phyloP scores from a whole-genome alignment of 2,329 filamentous ascomycete species.

The Neoarthrinium moseri region DNA sequence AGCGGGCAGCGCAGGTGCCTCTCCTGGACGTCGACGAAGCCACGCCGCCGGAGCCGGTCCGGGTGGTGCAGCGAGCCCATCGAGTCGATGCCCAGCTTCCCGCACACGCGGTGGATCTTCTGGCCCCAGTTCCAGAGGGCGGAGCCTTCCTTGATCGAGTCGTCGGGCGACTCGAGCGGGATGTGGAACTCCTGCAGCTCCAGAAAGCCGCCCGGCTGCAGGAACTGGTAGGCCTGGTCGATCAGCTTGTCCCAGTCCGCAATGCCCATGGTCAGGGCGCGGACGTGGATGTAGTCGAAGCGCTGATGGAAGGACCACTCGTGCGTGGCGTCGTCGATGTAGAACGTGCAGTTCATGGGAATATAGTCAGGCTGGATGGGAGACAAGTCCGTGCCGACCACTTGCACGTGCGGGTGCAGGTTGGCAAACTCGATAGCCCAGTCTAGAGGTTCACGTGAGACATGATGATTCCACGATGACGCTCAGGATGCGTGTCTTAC shows the following conservation, averaged over 20 bases:
- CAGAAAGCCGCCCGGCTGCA: slow-evolving; percentile 21
- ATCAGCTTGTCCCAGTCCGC: slow-evolving; percentile 18
- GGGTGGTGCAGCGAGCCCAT: slow-evolving; percentile 13
- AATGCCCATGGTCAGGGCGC: slow-evolving; percentile 19
- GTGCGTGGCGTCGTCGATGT: slow-evolving; percentile 48
- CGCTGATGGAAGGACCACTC: slow-evolving; percentile 33
- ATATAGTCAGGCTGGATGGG: slow-evolving; percentile 20
- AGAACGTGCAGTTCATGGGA: slow-evolving; percentile 17
- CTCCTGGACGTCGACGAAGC: slow-evolving; percentile 19
- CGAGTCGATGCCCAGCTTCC: slow-evolving; percentile 16
- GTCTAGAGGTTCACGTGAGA: slow-evolving; percentile 11
- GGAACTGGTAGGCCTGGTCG: slow-evolving; percentile 16
- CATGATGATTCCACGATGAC: neutral
- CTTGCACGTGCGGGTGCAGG: slow-evolving; percentile 16
- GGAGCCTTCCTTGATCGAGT: slow-evolving; percentile 9
- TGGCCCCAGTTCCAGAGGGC: slow-evolving; percentile 17
- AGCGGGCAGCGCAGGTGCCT: slow-evolving; percentile 14
- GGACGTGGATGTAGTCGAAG: slow-evolving; percentile 21
- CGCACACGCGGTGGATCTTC: slow-evolving; percentile 11
- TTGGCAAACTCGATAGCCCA: slow-evolving; percentile 20
- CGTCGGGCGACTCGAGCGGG: slow-evolving; percentile 15
- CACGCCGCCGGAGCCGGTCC: slow-evolving; percentile 15
- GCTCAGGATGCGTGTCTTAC: slow-evolving; percentile 1
- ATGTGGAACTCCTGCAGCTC: slow-evolving; percentile 22
- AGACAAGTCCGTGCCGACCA: slow-evolving; percentile 18